phyloP scores from a whole-genome alignment of 2,329 filamentous ascomycete genomes.

The Xylaria sp. region DNA sequence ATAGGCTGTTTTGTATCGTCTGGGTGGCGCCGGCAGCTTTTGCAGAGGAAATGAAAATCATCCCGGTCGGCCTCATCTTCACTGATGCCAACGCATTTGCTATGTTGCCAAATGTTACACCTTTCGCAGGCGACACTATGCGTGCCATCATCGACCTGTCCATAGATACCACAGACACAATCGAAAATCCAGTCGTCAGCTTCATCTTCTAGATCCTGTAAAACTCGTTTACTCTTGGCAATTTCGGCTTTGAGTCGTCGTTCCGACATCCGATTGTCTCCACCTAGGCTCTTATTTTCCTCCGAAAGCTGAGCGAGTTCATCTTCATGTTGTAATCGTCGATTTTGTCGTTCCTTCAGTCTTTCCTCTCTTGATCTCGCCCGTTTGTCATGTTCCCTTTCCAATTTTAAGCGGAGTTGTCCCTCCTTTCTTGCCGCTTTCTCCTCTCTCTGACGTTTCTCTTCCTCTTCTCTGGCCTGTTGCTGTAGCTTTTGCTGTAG shows the following conservation, averaged over 20 bases:
- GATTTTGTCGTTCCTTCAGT: slow-evolving; percentile 84
- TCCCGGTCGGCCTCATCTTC: slow-evolving; percentile 82
- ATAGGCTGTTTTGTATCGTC: slow-evolving; percentile 67
- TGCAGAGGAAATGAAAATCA: slow-evolving; percentile 89
- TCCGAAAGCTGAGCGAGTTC: slow-evolving; percentile 83
- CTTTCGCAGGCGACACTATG: slow-evolving; percentile 94
- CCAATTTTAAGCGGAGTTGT: slow-evolving; percentile 65
- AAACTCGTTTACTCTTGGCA: slow-evolving; percentile 79
- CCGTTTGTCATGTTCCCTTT: slow-evolving; percentile 80
- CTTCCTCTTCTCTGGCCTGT: slow-evolving; percentile 75
- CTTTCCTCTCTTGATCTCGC: slow-evolving; percentile 87
- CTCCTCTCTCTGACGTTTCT: slow-evolving; percentile 71
- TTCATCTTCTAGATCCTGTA: slow-evolving; percentile 73
- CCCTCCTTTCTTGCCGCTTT: slow-evolving; percentile 74
- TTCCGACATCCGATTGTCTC: slow-evolving; percentile 74
- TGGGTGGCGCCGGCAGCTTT: slow-evolving; percentile 74
- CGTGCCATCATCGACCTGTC: slow-evolving; percentile 92
- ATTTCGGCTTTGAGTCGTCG: slow-evolving; percentile 84
- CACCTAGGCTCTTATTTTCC: slow-evolving; percentile 71
- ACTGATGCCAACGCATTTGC: slow-evolving; percentile 85
- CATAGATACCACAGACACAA: slow-evolving; percentile 89
- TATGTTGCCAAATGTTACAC: slow-evolving; percentile 97
- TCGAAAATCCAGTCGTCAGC: slow-evolving; percentile 95
- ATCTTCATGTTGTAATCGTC: slow-evolving; percentile 84
- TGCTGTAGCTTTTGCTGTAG: slow-evolving; percentile 79